phyloP scores from a whole-genome alignment of 2,329 filamentous ascomycete genomes.

The Cladosporium sp. region DNA sequence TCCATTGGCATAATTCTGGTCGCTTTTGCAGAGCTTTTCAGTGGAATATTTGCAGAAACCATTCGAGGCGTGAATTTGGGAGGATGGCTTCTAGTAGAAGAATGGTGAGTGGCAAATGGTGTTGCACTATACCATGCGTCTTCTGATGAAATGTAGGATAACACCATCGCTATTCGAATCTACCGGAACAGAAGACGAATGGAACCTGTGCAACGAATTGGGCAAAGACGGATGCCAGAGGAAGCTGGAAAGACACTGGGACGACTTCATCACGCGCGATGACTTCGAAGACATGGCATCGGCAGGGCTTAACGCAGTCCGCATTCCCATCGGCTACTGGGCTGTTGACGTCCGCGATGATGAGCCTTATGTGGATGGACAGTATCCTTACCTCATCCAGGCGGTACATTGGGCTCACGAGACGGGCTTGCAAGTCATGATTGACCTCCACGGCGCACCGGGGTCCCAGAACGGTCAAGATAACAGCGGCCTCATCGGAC shows the following conservation, averaged over 20 bases:
- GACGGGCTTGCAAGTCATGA: conserved; percentile 54
- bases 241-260: conserved; percentile 41
- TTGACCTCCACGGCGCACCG: conserved; percentile 64
- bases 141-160: conserved; percentile 42
- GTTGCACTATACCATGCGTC: too few relatives aligned
- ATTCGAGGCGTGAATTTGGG: conserved; percentile 51
- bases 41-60: conserved; percentile 29
- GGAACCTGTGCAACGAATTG: conserved; percentile 21
- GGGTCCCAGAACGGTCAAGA: conserved; percentile 65
- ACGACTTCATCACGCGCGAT: conserved; percentile 45
- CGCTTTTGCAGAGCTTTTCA: neutral
- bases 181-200: conserved; percentile 19
- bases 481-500: conserved; percentile 51
- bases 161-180: conserved; percentile 52
- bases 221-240: conserved; percentile 19
- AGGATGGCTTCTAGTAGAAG: conserved; percentile 47
- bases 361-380: conserved; percentile 50
- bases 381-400: conserved; percentile 50
- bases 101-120: conserved; percentile 3
- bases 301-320: conserved; percentile 55
- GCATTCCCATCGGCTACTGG: conserved; percentile 59
- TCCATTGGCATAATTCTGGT: too few relatives aligned
- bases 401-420: conserved; percentile 55
- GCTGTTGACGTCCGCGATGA: conserved; percentile 47
- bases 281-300: conserved; percentile 57